Base-by-base conservation (phyloP, 2,329 filamentous ascomycete species). In the Trichoderma sp. region DNA sequence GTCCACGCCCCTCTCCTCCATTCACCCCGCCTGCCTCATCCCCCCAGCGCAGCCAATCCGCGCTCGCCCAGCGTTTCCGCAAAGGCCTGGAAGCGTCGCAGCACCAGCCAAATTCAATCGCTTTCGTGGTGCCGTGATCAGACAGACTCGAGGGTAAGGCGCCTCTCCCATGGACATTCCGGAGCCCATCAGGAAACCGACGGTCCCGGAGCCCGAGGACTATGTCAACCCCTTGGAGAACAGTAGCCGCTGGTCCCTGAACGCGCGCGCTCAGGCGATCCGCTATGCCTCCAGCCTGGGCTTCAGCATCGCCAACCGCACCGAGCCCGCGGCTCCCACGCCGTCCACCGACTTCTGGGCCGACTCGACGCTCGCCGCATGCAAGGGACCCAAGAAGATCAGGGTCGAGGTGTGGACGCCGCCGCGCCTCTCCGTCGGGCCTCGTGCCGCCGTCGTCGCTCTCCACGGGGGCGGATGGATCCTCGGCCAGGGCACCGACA, bases 381-480 rank as follows among this genome's bases (percentile, higher is more conserved):
- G 68, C 60, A 73, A 73, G 56, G 78, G 76, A 34, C 73, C 71
- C 34, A 72, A 74, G 30, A 79, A 77, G 70, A 79, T 81, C 71
- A 78, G 77, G 68, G 77, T 82, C 28, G 82, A 85, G 73, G 79
- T 85, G 48, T 78, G 79, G 78, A 74, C 74, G 24, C 76, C 78
- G 45, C 75, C 76, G 45, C 73, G 74, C 52, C 71, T 72, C 24
- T 71, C 71, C 19, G 66, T 73, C 63, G 74, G 74, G 17, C 72
- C 74, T 30, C 81, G 80, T 67, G 81, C 87, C 0, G 84, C 84
- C 19, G 79, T 90, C 30, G 80, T 90, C 69, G 88, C 89, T 72
- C 88, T 88, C 70, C 88, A 90, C 71, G 88, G 88, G 28, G 88
- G 88, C 24, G 88, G 88, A 5, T 90, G 88, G 76, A 85, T 87